Evolutionary conservation across 257 asterid genomes (phyloP).

Genomic region (Cynanchum wilfordii): DNA sequence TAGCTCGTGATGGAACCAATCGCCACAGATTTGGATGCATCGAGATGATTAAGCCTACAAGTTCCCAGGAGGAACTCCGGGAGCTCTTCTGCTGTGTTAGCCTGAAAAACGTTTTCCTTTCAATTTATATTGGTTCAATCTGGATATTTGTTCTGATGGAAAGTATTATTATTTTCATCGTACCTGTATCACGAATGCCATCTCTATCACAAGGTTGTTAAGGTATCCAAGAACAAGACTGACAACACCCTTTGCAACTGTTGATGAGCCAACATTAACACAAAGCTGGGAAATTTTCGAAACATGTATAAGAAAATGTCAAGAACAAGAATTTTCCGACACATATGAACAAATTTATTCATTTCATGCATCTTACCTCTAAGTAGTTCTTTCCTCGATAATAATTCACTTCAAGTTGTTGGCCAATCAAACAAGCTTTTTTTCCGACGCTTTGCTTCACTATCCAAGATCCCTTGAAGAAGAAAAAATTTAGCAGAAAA

Average conservation of each 20-base stretch:
- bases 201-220: slow-evolving; percentile 68
- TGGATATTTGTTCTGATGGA: not conserved
- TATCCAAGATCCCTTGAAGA: slow-evolving; percentile 83
- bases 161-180: not conserved
- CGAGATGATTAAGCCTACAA: slow-evolving; percentile 79
- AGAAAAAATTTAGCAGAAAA: not conserved
- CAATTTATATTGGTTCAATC: not conserved
- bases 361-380: slow-evolving; percentile 47
- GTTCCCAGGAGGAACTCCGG: slow-evolving; percentile 84
- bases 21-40: slow-evolving; percentile 52
- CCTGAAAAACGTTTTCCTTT: slow-evolving; percentile 36
- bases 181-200: slow-evolving; percentile 59
- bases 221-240: slow-evolving; percentile 80
- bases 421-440: slow-evolving; percentile 87
- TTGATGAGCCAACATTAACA: slow-evolving; percentile 76
- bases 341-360: too few relatives aligned
- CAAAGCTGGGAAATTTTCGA: slow-evolving; percentile 43
- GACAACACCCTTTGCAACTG: slow-evolving; percentile 80
- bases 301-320: not conserved
- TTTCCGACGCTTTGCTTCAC: slow-evolving; percentile 96
- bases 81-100: slow-evolving; percentile 70
- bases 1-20: slow-evolving; percentile 35
- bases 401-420: slow-evolving; percentile 74
- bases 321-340: too few relatives aligned
- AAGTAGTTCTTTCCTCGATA: slow-evolving; percentile 73